Evolutionary conservation across 768 basidiomycete genomes (phyloP).

Genomic region (Pholiota conissans): DNA sequence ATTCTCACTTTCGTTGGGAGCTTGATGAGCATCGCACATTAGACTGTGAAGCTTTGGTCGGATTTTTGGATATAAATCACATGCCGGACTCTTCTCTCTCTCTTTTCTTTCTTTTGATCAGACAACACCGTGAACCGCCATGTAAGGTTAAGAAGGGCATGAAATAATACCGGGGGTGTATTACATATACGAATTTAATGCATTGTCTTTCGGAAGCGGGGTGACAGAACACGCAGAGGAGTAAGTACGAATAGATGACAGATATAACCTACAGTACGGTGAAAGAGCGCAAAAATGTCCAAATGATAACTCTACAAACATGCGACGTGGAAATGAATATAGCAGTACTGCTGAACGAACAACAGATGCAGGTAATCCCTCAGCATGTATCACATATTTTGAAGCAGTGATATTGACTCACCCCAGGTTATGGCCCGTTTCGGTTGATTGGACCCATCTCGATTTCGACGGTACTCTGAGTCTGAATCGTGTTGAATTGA

Average conservation of each 20-base stretch:
- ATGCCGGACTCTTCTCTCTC: background rate
- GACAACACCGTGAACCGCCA: too few relatives aligned
- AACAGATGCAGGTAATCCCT: too few relatives aligned
- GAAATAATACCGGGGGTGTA: background rate
- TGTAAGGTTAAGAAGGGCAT: background rate
- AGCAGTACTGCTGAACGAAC: too few relatives aligned
- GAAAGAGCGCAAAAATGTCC: too few relatives aligned
- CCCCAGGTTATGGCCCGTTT: too few relatives aligned
- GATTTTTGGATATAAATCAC: background rate
- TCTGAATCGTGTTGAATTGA: too few relatives aligned
- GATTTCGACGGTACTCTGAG: background rate
- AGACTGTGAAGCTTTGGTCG: background rate
- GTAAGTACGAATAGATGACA: background rate
- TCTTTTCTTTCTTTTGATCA: background rate
- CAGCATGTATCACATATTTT: too few relatives aligned
- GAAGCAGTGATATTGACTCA: too few relatives aligned
- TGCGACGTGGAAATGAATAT: too few relatives aligned
- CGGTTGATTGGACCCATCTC: background rate
- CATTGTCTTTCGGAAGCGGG: background rate
- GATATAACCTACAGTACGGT: too few relatives aligned
- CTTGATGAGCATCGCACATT: conserved; percentile 73
- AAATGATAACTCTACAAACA: too few relatives aligned
- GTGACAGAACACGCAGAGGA: background rate
- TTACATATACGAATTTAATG: background rate
- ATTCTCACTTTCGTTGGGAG: conserved; percentile 96